A percentile compares a stretch with the other conserved stretches of the same genome.
These are phyloP conservation scores for Hortaea werneckii DNA, from an alignment of 2,329 filamentous ascomycete genomes.

Conservation along the genomic window DNA sequence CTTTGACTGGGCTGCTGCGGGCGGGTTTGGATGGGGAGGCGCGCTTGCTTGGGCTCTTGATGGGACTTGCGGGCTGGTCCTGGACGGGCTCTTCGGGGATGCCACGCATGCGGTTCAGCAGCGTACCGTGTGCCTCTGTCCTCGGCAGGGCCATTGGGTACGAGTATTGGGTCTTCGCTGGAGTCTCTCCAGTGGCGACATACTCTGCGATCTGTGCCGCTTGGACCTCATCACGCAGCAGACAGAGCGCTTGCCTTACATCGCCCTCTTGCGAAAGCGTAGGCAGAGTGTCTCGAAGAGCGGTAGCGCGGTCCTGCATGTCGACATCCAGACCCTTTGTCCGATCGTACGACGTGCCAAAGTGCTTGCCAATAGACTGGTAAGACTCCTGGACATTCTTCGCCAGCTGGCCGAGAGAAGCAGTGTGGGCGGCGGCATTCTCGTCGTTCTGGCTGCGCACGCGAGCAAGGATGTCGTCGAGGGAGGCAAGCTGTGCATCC, in stretches of 20 bases:
- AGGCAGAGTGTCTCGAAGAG: constrained; percentile 51
- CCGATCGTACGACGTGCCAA: constrained; percentile 57
- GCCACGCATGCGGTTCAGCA: constrained; percentile 44
- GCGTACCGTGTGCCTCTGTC: constrained; percentile 53
- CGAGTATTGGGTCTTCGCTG: constrained; percentile 69
- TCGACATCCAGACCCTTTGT: constrained; percentile 60
- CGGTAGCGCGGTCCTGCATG: constrained; percentile 50
- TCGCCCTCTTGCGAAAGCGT: constrained; percentile 46
- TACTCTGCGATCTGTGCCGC: constrained; percentile 65
- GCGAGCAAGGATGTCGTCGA: constrained; percentile 81
- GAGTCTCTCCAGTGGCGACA: constrained; percentile 73
- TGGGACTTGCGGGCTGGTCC: constrained; percentile 2
- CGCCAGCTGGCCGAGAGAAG: constrained; percentile 57
- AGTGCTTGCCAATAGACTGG: constrained; percentile 57
- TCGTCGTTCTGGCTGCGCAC: constrained; percentile 70
- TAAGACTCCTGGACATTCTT: constrained; percentile 64
- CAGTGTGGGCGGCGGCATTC: constrained; percentile 60
- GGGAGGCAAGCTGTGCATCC: constrained; percentile 73
- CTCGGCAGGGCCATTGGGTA: constrained; percentile 70
- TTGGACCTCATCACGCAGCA: constrained; percentile 62
- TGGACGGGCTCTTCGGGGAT: constrained; percentile 15
- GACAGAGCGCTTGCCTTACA: constrained; percentile 58
- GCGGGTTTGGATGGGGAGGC: constrained; percentile 14
- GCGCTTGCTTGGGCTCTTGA: constrained; percentile 25
- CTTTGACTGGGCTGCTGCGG: constrained; percentile 19